phyloP scores from a whole-genome alignment of 345 rosid species.

The Eucalyptus sideroxylon region DNA sequence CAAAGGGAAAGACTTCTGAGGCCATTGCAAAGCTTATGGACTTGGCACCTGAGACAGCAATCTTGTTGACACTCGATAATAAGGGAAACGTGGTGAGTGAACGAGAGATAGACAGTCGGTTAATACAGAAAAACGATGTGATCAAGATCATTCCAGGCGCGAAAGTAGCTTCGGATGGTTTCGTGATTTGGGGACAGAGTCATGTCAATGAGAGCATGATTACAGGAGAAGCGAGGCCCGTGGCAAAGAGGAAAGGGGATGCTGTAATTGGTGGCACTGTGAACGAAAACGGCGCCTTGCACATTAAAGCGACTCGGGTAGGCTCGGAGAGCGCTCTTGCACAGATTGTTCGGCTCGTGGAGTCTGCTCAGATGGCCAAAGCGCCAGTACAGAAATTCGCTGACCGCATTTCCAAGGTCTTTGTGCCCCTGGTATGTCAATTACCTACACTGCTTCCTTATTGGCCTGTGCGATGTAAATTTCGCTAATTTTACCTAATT shows the following conservation, averaged over 20 bases:
- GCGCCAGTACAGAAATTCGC: slow-evolving; percentile 97
- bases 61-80: slow-evolving; percentile 37
- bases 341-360: slow-evolving; percentile 88
- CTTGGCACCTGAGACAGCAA: slow-evolving; percentile 67
- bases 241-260: slow-evolving; percentile 43
- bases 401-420: slow-evolving; percentile 73
- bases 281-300: slow-evolving; percentile 85
- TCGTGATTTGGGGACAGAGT: slow-evolving; percentile 40
- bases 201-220: slow-evolving; percentile 51
- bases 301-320: slow-evolving; percentile 66
- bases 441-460: not conserved
- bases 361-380: slow-evolving; percentile 93
- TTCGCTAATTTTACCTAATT: not conserved
- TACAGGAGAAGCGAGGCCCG: slow-evolving; percentile 36
- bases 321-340: slow-evolving; percentile 96
- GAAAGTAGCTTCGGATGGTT: slow-evolving; percentile 37
- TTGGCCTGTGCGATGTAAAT: not conserved
- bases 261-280: slow-evolving; percentile 84
- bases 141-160: slow-evolving; percentile 47
- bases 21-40: slow-evolving; percentile 96
- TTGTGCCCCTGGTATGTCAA: slow-evolving; percentile 70
- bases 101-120: slow-evolving; percentile 71
- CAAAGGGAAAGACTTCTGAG: slow-evolving; percentile 83
- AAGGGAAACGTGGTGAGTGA: slow-evolving; percentile 55
- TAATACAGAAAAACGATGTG: slow-evolving; percentile 78